Evolutionary conservation across 805 yeast genomes (phyloP), one percentile per base, ranked within the genome.

Genomic region (Gaillardinia entomophila): DNA sequence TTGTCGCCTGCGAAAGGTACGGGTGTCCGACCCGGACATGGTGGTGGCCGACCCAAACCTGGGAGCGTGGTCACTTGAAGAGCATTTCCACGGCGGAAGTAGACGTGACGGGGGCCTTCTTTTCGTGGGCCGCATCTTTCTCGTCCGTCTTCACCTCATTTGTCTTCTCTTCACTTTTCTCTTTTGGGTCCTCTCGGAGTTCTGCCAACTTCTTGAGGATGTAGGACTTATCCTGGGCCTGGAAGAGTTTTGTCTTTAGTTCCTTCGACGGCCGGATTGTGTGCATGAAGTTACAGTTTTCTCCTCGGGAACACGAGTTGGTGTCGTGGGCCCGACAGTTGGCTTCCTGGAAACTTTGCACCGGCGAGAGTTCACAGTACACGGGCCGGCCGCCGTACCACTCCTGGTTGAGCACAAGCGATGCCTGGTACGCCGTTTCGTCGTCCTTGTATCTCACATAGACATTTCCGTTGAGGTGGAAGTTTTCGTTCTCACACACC

Each of bases 261-360:
- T 54, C 62, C 5, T 48, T 48, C 2, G 73, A 51, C 0, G 94
- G 86, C 24, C 68, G 57, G 45, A 79, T 67, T 3, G 80, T 69
- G 55, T 89, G 97, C 73, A 87, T 82, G 55, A 84, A 88, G 55
- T 89, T 89, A 58, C 97, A 89, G 48, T 74, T 72, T 20, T 79
- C 83, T 2, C 88, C 90, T 51, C 97, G 71, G n/a, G 69, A 73
- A 51, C 97, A 89, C 11, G 60, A 62, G 16, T 67, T 57, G 2
- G 66, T 57, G 24, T 79, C 85, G 48, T 81, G 80, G 27, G 82
- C 82, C 26, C 85, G 66, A 51, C 97, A 89, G 34, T 75, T 68
- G 10, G 94, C 82, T 34, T 81, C 92, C 28, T 69, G 63, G 43
- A 84, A 75, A 48, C 72, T 77, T 3, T 70, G 57, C 13, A 85